Percentiles rank a stretch among this genome's conserved stretches.
Evolutionary conservation across 2,329 filamentous ascomycete species (phyloP).

Genomic region (Penicillium sp.): DNA sequence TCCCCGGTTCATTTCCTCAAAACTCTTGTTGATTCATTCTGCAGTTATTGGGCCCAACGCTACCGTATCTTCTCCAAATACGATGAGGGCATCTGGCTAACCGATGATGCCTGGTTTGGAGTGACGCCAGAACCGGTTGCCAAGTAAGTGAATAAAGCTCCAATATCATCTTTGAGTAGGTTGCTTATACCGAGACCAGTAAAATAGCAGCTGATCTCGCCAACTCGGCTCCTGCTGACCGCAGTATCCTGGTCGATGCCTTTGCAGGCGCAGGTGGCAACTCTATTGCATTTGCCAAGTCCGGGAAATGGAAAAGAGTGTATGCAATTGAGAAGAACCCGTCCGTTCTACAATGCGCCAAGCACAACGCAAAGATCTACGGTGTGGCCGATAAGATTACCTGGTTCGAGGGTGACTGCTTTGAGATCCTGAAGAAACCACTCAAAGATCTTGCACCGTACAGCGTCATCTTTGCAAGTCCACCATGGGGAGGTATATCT

Average conservation of each 20-base stretch:
- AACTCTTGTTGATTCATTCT: conserved; percentile 11
- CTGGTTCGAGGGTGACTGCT: conserved; percentile 86
- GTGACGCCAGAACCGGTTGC: conserved; percentile 93
- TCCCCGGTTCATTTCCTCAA: neutral
- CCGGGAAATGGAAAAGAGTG: conserved; percentile 74
- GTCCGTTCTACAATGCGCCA: conserved; percentile 79
- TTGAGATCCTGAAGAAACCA: conserved; percentile 63
- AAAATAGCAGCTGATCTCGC: conserved; percentile 74
- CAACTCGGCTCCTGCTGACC: conserved; percentile 53
- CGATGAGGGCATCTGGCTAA: conserved; percentile 84
- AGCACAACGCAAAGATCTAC: conserved; percentile 86
- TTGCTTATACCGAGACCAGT: conserved; percentile 41
- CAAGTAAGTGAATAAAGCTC: conserved; percentile 54
- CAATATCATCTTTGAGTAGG: neutral
- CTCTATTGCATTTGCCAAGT: conserved; percentile 86
- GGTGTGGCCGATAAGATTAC: conserved; percentile 75
- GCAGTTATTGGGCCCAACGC: conserved; percentile 86
- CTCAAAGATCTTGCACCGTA: conserved; percentile 51
- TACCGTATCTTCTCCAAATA: conserved; percentile 85
- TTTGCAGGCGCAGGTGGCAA: conserved; percentile 94
- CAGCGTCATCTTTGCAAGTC: conserved; percentile 67
- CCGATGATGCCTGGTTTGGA: conserved; percentile 93
- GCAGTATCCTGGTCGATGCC: conserved; percentile 74
- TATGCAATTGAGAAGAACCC: conserved; percentile 87
- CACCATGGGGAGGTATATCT: conserved; percentile 68